Evolutionary conservation across 164 flowering plant genomes (phyloP), one percentile per base, ranked within the genome.

Genomic region (Macadamia tetraphylla): DNA sequence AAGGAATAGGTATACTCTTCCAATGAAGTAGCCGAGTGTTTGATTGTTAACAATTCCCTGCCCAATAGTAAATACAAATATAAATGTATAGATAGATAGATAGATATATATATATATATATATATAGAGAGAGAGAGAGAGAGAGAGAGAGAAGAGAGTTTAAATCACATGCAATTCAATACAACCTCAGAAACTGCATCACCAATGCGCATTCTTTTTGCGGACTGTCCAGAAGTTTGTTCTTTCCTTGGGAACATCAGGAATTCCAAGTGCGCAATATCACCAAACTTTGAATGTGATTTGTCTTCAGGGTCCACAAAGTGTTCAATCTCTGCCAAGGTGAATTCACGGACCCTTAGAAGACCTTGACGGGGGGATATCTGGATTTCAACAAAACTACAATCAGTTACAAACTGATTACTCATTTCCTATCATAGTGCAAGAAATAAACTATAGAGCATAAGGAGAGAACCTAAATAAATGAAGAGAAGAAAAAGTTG

Each of bases 331-430:
- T 94, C 99, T 0, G 99, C 98, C 4, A 94, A 80, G 12, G 99
- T 94, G 69, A 94, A 94, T 65, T 94, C 99, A 32, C 98, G 92
- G 14, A 92, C 99, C 70, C 98, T 82, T 13, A 94, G 72, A 72
- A 94, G 99, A 11, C 99, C 99, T 90, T 94, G 99, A 29, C 99
- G 94, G 58, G 99, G 98, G 71, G 99, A 92, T 73, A 94, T 94
- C 99, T 94, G 79, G 29, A 76, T 62, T 63, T 58, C 48, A 35
- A 10, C 6, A 29, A 62, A 65, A 68, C 18, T 29, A 32, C 18
- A 18, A 14, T 68, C 44, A 59, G 49, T 31, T 60, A 51, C 15
- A 17, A 23, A 23, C 60, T 3, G 13, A 9, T 11, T 30, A 15
- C 43, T 55, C 40, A 35, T 35, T 1, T 66, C 30, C 55, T 35